Evolutionary conservation across 352 stramenopile genomes (phyloP), one percentile per base, ranked within the genome.

Genomic region (Phytopythium kandeliae): DNA sequence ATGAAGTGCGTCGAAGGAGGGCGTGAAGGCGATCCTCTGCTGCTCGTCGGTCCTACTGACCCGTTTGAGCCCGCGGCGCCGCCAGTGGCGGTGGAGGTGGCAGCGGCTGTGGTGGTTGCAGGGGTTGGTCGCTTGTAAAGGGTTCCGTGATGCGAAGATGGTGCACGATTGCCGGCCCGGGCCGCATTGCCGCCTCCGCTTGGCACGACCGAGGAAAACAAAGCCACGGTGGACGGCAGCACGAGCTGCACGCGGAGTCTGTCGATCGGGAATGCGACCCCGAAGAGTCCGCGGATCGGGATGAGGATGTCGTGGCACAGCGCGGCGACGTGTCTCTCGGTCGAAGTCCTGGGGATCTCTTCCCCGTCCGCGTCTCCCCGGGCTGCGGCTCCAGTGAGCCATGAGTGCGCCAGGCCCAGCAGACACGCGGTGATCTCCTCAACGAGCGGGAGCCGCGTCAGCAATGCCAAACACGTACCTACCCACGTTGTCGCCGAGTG

Each of bases 361-460:
- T 12, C 15, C 19, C 51, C 37, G 26, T 6, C 38, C 54, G 15
- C 6, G 8, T 35, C 19, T 12, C 6, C 16, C 60, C 49, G 41
- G 38, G 49, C 22, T 42, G 33, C 19, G 22, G 17, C 35, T 12
- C 55, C 51, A 17, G 40, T 41, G 5, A 88, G 64, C 81, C 78
- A 92, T 17, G 67, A 55, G 7, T 68, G 62, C 3, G 77, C 66
- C 37, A 92, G 72, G 31, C 58, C 58, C 4, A 92, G 60, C 17
- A 92, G 48, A 51, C 75, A 91, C 16, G 48, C 54, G 21, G 61
- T 70, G 15, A 89, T 33, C 17, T 74, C 60, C 25, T 86, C 57
- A 16, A 93, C 58, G 11, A 93, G 49, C 2, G 83, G 80, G 9
- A 93, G 54, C 17, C 83, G 55, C 2, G 77, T 90, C 25, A 93